Evolutionary conservation across 768 basidiomycete genomes (phyloP), one percentile per base, ranked within the genome.

Genomic region (Strobilomyces echinocephalus): DNA sequence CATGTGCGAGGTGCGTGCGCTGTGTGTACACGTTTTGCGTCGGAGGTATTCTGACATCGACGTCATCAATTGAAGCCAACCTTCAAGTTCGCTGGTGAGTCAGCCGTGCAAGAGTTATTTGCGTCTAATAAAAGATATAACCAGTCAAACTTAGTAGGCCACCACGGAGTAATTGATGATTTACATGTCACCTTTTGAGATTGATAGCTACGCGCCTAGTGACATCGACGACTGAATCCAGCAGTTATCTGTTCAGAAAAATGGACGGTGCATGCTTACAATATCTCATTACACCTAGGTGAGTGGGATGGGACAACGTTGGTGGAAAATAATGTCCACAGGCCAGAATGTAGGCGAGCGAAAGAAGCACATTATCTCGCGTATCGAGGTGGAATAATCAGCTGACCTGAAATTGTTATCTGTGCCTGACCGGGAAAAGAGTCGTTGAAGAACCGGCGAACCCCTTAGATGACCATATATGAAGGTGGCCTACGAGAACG

Each of bases 311-410:
- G 4, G 12, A 5, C 30, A 5, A 12, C 4, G 14, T 18, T 21
- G 20, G 10, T 12, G 5, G 38, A n/a, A 16, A 39, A 30, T 46
- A 42, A 21, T n/a, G 14, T 43, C 58, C 40, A 10, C 45, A 48
- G 33, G 50, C 16, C 45, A n/a, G 15, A 39, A 34, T 18, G 18
- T 5, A 39, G 50, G 59, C 41, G 59, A 49, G 56, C 42, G 44
- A 59, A 35, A 35, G 41, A 56, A 53, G 42, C 5, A 4, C 26
- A 5, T 42, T 43, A 33, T 60, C 31, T 46, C 38, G 26, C 38
- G n/a, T 40, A 24, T 49, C 20, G 28, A 49, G 46, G 15, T 14
- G n/a, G 4, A 24, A 18, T 7, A 44, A 10, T 33, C 4, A 49
- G n/a, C 34, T 60, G 35, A 43, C 44, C 46, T 39, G 33, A 34